Evolutionary conservation across 148 eudicot genomes (phyloP).

Genomic region (Amaranthus cruentus): DNA sequence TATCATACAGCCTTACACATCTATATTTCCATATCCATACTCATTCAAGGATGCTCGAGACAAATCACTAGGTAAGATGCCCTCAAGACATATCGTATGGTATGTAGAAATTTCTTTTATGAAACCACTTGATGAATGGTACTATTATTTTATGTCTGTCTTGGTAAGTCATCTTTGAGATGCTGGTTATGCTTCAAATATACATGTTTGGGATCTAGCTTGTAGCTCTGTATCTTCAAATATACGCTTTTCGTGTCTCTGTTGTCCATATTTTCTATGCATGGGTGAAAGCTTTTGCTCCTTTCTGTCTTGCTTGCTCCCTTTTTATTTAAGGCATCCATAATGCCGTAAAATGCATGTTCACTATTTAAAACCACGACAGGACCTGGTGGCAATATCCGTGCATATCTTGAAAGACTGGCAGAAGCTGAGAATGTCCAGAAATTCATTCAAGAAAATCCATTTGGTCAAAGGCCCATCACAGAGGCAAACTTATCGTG

Average conservation of each 20-base stretch:
- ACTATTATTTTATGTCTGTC: neutral
- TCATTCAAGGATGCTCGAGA: constrained; percentile 36
- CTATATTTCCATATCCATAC: constrained; percentile 64
- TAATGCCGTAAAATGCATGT: neutral
- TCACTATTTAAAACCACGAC: constrained; percentile 10
- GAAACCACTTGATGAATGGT: neutral
- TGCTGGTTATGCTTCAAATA: neutral
- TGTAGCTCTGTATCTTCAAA: neutral
- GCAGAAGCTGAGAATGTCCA: constrained; percentile 55
- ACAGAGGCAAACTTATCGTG: constrained; percentile 40
- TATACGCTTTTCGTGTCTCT: neutral
- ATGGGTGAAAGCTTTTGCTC: neutral
- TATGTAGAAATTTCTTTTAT: neutral
- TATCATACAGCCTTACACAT: constrained; percentile 54
- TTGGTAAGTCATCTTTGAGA: neutral
- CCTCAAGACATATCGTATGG: neutral
- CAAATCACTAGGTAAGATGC: constrained; percentile 58
- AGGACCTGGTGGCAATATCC: constrained; percentile 64
- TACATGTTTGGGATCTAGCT: neutral
- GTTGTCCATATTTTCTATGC: neutral
- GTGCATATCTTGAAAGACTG: constrained; percentile 55
- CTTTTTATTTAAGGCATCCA: neutral
- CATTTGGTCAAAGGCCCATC: constrained; percentile 68
- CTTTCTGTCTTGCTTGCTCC: neutral
- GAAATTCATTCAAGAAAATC: constrained; percentile 52